phyloP scores from a whole-genome alignment of 2,329 filamentous ascomycete species.

The Penicillium sp. region DNA sequence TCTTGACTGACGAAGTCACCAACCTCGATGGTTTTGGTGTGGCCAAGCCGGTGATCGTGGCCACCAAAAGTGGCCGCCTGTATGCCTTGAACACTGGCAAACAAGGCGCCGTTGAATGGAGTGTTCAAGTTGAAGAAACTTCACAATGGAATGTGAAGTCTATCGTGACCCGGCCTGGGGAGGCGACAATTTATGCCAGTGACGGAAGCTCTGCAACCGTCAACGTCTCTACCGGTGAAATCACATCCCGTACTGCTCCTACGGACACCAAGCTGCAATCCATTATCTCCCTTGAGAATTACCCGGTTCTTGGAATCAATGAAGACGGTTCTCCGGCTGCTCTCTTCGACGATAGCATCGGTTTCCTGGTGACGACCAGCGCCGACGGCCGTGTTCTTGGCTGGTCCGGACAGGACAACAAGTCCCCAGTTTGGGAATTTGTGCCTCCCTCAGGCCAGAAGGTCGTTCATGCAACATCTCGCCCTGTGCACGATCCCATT shows the following conservation, averaged over 20 bases:
- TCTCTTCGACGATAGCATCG: conserved; percentile 29
- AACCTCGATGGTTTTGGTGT: conserved; percentile 71
- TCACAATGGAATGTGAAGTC: conserved; percentile 66
- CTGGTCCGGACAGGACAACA: conserved; percentile 41
- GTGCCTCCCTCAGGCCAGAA: conserved; percentile 63
- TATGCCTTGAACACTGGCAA: conserved; percentile 77
- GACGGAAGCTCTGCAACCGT: conserved; percentile 62
- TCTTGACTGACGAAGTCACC: conserved; percentile 57
- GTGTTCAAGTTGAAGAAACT: conserved; percentile 61
- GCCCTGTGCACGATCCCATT: conserved; percentile 76
- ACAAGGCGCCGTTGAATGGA: conserved; percentile 75
- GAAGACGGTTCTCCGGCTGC: conserved; percentile 37
- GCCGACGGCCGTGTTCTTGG: conserved; percentile 44
- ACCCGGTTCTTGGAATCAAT: conserved; percentile 35
- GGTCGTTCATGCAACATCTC: conserved; percentile 66
- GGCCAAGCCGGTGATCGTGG: conserved; percentile 78
- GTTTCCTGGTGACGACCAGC: conserved; percentile 43
- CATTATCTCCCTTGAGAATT: conserved; percentile 30
- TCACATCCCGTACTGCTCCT: conserved; percentile 34
- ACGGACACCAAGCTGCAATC: conserved; percentile 30
- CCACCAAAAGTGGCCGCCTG: conserved; percentile 74
- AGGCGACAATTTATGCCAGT: conserved; percentile 59
- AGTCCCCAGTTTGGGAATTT: conserved; percentile 69
- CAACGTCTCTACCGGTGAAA: conserved; percentile 44
- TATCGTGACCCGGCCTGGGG: conserved; percentile 62